Evolutionary conservation across 169 alveolate genomes (phyloP).

Genomic region (Cryptosporidium canis): DNA sequence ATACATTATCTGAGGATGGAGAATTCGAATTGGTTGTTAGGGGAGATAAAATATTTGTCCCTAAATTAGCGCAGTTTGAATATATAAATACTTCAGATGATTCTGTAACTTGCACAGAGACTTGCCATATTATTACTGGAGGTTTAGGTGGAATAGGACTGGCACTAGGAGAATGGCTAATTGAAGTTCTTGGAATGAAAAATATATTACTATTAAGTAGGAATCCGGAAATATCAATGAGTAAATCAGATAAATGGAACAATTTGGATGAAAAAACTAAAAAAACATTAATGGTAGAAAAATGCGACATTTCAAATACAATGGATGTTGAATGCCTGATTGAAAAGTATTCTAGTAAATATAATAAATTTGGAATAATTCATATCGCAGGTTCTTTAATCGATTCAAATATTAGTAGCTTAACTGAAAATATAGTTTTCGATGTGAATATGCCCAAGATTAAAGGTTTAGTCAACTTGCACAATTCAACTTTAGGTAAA

Average conservation of each 20-base stretch:
- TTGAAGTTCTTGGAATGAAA: slow-evolving; percentile 74
- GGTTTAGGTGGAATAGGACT: slow-evolving; percentile 79
- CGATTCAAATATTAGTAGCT: slow-evolving; percentile 36
- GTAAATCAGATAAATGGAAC: slow-evolving; percentile 37
- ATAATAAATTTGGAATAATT: slow-evolving; percentile 35
- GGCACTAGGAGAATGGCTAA: slow-evolving; percentile 78
- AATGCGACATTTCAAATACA: slow-evolving; percentile 25
- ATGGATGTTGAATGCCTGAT: not conserved
- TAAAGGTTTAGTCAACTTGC: slow-evolving; percentile 38
- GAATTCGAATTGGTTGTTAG: slow-evolving; percentile 42
- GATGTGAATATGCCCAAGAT: slow-evolving; percentile 23
- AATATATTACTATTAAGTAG: slow-evolving; percentile 69
- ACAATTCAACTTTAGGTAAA: slow-evolving; percentile 27
- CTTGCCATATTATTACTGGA: slow-evolving; percentile 76
- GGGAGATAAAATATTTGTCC: slow-evolving; percentile 17
- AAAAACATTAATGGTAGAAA: slow-evolving; percentile 11
- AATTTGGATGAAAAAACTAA: not conserved
- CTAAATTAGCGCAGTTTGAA: slow-evolving; percentile 13
- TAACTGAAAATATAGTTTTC: not conserved
- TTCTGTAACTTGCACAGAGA: not conserved
- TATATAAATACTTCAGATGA: not conserved
- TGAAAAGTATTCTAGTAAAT: slow-evolving; percentile 3
- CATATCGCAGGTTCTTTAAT: slow-evolving; percentile 37
- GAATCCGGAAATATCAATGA: slow-evolving; percentile 8
- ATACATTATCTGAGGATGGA: not conserved